A percentile compares a stretch with the other conserved stretches of the same genome.
Conservation (phyloP, 2,329 filamentous ascomycete species). For the Colletotrichum sp. region DNA sequence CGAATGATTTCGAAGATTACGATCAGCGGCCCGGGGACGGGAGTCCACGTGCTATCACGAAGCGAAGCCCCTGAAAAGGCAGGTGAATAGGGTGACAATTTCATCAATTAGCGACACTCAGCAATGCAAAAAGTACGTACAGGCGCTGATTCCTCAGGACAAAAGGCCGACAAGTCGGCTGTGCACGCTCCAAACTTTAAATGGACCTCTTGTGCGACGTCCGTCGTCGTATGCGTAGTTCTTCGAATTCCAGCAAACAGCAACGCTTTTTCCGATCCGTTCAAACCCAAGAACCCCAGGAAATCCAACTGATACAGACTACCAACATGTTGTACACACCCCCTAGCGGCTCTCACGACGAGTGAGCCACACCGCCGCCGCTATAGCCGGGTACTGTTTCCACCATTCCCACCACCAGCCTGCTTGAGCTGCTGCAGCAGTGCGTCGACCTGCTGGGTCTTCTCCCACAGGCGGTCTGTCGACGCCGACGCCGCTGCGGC, state of each 20-base stretch:
- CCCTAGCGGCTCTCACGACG: not conserved
- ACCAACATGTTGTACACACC: not conserved
- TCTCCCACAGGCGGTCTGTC: conserved; percentile 1
- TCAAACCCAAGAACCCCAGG: not conserved
- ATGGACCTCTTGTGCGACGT: conserved; percentile 1
- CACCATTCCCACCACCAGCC: not conserved
- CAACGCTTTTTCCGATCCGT: not conserved
- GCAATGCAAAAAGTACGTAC: not conserved
- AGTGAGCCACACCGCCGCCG: not conserved
- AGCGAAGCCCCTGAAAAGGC: not conserved
- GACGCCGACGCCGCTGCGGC: not conserved
- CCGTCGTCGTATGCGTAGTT: not conserved
- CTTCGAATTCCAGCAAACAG: not conserved
- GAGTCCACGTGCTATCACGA: not conserved
- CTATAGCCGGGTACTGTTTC: not conserved
- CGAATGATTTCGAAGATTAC: not conserved
- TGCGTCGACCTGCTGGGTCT: conserved; percentile 5
- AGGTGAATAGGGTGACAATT: not conserved
- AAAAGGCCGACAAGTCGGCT: not conserved
- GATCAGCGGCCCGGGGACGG: not conserved
- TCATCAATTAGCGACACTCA: not conserved
- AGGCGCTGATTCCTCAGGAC: conserved; percentile 2
- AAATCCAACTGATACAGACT: not conserved
- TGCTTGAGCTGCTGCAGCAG: conserved; percentile 8
- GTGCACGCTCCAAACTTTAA: conserved; percentile 16